These are phyloP conservation scores for Meripilus lineatus DNA, from an alignment of 1,284 basidiomycete genomes.

Conservation along the genomic window DNA sequence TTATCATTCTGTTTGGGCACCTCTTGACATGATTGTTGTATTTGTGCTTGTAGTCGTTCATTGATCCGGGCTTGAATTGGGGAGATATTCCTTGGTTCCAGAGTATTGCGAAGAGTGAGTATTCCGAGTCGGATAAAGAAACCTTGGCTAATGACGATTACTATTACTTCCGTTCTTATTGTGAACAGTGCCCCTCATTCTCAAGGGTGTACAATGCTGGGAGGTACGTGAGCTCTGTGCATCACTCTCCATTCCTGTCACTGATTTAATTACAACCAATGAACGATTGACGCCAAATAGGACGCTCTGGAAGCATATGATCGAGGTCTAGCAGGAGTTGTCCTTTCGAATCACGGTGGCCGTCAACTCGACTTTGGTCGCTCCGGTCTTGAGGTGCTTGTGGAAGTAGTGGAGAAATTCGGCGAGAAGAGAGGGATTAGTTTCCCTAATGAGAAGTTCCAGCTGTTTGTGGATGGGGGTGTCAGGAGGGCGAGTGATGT, in stretches of 20 bases:
- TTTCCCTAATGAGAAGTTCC: constrained; percentile 72
- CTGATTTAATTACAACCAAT: background rate
- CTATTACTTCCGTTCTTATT: background rate
- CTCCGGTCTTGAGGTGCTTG: constrained; percentile 86
- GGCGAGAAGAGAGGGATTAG: constrained; percentile 52
- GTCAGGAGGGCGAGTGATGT: constrained; percentile 88
- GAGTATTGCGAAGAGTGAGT: constrained; percentile 78
- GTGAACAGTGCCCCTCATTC: constrained; percentile 77
- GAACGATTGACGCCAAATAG: too few species aligned
- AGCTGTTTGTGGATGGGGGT: constrained; percentile 91
- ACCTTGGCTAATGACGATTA: background rate
- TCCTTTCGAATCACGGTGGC: constrained; percentile 90
- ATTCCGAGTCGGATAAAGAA: background rate
- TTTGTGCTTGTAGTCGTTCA: constrained; percentile 69
- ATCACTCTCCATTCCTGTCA: background rate
- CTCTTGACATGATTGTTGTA: constrained; percentile 4
- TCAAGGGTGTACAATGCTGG: constrained; percentile 94
- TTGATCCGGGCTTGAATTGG: constrained; percentile 89
- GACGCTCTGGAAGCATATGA: constrained; percentile 90
- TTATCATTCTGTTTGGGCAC: constrained; percentile 2
- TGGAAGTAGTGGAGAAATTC: constrained; percentile 80
- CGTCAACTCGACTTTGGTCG: constrained; percentile 90
- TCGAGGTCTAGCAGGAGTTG: constrained; percentile 75
- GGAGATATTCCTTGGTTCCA: constrained; percentile 86
- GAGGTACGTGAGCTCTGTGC: constrained; percentile 45